Base-by-base conservation (phyloP, 2,329 filamentous ascomycete species). In the Aspergillus costaricaensis region DNA sequence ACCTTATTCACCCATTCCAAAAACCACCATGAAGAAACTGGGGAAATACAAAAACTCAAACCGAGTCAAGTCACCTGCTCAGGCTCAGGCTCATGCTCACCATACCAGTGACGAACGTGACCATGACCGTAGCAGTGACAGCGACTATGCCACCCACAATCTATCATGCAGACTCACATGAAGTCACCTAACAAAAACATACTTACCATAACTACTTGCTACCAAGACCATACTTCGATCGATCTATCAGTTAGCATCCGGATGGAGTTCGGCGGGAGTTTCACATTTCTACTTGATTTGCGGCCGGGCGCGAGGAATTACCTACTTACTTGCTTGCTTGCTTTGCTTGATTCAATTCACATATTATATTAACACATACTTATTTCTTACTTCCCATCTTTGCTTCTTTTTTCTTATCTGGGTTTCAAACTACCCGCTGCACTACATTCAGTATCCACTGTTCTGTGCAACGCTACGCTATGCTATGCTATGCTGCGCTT, bases 241-340 rank as follows among this genome's bases (percentile, higher is more conserved):
- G 12, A 36, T 14, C 32, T 36, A 36, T 36, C 10, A 44, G 10
- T 44, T 21, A 44, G 41, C 41, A 44, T 44, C 19, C 19, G 41
- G 41, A 44, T 21, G 41, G 41, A 44, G 41, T 44, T 44, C 19
- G 41, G 41, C 21, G 17, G 32, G 32, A 36, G 41, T 44, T 44
- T 9, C 17, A 4, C n/a, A 4, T 12, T 44, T 21, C 8, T 21
- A 14, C 21, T 23, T 15, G 10, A 14, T 14, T 44, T 23, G 9
- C 21, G 41, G 41, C 41, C 21, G 10, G 41, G 41, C 41, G 41
- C 14, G 41, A 19, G 41, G 41, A 44, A 21, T 14, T 23, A 21
- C 41, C 25, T 27, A 27, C 25, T 8, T 44, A 30, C 27, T 30
- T 36, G 2, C 32, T 36, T 36, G 32, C 32, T 36, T 36, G 32